Conservation (phyloP, 2,329 filamentous ascomycete genomes). For the Fusarium piperis region DNA sequence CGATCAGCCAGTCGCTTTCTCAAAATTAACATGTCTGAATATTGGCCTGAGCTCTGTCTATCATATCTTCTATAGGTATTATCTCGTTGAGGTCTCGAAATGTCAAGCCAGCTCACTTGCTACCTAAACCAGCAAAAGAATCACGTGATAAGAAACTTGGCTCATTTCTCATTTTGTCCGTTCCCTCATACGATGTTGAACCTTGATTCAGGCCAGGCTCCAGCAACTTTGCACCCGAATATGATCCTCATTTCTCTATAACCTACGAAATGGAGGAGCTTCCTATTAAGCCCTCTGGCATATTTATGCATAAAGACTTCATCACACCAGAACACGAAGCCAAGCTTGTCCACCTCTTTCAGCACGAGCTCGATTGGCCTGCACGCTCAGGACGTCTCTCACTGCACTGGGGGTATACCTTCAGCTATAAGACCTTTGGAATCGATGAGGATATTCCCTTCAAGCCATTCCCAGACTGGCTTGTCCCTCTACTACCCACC, state of each 20-base stretch:
- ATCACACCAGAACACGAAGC: constrained; percentile 57
- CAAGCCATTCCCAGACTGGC: constrained; percentile 61
- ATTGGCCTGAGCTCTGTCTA: neutral
- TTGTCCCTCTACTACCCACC: constrained; percentile 57
- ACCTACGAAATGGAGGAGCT: constrained; percentile 39
- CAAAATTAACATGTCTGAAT: neutral
- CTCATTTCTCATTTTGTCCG: neutral
- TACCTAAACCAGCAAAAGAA: neutral
- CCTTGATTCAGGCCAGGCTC: neutral
- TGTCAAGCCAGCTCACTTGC: neutral
- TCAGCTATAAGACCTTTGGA: constrained; percentile 67
- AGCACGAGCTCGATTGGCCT: constrained; percentile 57
- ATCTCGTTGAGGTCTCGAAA: neutral
- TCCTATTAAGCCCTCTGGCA: constrained; percentile 46
- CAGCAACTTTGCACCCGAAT: neutral
- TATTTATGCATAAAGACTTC: constrained; percentile 59
- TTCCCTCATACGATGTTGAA: neutral
- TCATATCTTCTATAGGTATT: neutral
- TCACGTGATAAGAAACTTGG: neutral
- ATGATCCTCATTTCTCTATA: neutral
- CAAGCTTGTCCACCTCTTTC: constrained; percentile 54
- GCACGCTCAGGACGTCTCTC: constrained; percentile 57
- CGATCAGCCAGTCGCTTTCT: neutral
- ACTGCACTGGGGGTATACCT: constrained; percentile 66
- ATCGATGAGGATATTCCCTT: constrained; percentile 61